Base-by-base conservation (phyloP, 257 asterid species). In the Solanum clarkiae region DNA sequence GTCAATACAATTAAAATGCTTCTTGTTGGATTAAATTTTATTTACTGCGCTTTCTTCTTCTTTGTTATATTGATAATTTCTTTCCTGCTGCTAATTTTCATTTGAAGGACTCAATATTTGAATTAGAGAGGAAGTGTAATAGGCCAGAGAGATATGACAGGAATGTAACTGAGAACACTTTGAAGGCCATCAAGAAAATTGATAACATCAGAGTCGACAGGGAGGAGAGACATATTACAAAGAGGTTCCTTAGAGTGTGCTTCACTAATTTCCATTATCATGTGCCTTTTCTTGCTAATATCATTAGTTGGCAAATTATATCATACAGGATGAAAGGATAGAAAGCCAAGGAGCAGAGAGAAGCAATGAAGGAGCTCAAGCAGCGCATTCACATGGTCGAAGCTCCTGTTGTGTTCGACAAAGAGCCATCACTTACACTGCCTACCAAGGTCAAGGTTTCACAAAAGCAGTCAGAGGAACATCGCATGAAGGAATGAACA, bases 191-290 rank as follows among this genome's bases (percentile, higher is more conserved):
- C 29, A 26, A 26, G 29, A 26, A 89, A 85, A 93, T 96, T 10
- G 93, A 86, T 83, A 95, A 97, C 91, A 92, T 95, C 92, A 91
- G 98, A 89, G 87, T 87, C 26, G 92, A 84, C 26, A 92, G 99
- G 85, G 97, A 89, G 86, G 93, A 84, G 57, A 85, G 89, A 84
- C 98, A 92, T 91, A 88, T 82, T 20, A 54, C 80, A 8, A 57
- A 89, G 72, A 94, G 98, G 98, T 94, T 79, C 40, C 29, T 86
- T 24, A 84, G 65, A 57, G 15, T 81, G 44, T 81, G 68, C 63
- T 77, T 8, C 63, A 24, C 42, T 22, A 49, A 15, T 24, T 24
- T 51, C 24, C 82, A 3, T 26, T 32, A 32, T 32, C 24, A 54
- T 8, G 2, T 82, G 8, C 24, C 42, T 44, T 24, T 59, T 59